Evolutionary conservation across 805 yeast species (phyloP).

Genomic region (Metschnikowia kofuensis): DNA sequence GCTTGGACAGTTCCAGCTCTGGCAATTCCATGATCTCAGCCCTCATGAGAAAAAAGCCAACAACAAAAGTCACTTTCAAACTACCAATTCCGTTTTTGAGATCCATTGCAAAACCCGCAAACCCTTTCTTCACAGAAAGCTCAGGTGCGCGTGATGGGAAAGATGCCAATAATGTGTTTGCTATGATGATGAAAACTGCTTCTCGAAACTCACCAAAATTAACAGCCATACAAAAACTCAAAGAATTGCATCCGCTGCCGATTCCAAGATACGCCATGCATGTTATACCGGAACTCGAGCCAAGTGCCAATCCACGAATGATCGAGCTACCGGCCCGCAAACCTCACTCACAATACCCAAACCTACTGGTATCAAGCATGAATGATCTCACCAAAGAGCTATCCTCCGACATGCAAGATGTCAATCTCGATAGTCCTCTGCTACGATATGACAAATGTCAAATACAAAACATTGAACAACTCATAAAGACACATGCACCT

Average conservation of each 20-base stretch:
- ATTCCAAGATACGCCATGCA: conserved; percentile 31
- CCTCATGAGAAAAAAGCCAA: conserved; percentile 9
- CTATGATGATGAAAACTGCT: conserved; percentile 37
- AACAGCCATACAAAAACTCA: conserved; percentile 30
- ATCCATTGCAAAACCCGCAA: conserved; percentile 8
- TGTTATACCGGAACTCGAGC: conserved; percentile 17
- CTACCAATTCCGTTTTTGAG: conserved; percentile 9
- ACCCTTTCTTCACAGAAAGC: conserved; percentile 17
- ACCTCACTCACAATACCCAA: too few relatives aligned
- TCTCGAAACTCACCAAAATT: conserved; percentile 24
- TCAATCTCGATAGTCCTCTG: not conserved
- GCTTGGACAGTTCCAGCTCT: not conserved
- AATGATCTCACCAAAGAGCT: too few relatives aligned
- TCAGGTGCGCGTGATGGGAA: conserved; percentile 11
- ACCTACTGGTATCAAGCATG: too few relatives aligned
- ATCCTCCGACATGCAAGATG: not conserved
- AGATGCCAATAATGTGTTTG: conserved; percentile 27
- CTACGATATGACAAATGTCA: conserved; percentile 1
- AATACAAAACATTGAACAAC: not conserved
- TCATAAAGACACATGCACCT: conserved; percentile 6
- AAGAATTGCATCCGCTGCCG: conserved; percentile 30
- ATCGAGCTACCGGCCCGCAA: not conserved
- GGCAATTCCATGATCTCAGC: conserved; percentile 8
- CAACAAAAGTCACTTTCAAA: conserved; percentile 13
- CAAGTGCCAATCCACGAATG: not conserved